These are phyloP conservation scores for Trametes sp. DNA, from an alignment of 1,284 basidiomycete genomes.

Conservation along the genomic window DNA sequence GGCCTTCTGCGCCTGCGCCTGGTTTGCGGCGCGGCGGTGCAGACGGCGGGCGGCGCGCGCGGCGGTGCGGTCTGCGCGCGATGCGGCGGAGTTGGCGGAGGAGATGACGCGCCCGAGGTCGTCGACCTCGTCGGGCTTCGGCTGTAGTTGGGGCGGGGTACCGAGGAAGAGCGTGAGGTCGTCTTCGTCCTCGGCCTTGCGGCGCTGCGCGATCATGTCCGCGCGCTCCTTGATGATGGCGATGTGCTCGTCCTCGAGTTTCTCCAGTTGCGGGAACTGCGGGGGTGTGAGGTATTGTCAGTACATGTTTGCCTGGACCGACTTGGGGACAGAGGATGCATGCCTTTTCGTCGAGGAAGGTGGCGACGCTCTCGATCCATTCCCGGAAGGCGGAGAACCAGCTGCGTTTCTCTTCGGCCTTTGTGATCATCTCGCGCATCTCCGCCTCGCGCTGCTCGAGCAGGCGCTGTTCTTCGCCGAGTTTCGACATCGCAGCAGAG, in stretches of 20 bases:
- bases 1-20: slow-evolving; percentile 17
- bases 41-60: slow-evolving; percentile 60
- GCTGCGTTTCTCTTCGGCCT: slow-evolving; percentile 82
- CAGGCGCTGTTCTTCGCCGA: slow-evolving; percentile 74
- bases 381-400: slow-evolving; percentile 89
- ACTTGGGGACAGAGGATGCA: slow-evolving; percentile 1
- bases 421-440: slow-evolving; percentile 80
- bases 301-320: slow-evolving; percentile 2
- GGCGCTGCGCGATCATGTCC: slow-evolving; percentile 72
- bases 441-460: slow-evolving; percentile 82
- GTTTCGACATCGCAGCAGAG: slow-evolving; percentile 63
- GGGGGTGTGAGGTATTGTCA: slow-evolving; percentile 5
- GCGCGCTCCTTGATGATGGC: slow-evolving; percentile 79
- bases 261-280: slow-evolving; percentile 85
- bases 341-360: slow-evolving; percentile 94
- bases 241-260: slow-evolving; percentile 83
- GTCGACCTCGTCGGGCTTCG: slow-evolving; percentile 59
- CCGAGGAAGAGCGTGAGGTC: slow-evolving; percentile 84
- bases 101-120: slow-evolving; percentile 68
- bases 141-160: slow-evolving; percentile 47
- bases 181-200: slow-evolving; percentile 80
- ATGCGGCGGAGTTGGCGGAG: slow-evolving; percentile 51
- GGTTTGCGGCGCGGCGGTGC: slow-evolving; percentile 46
- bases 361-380: slow-evolving; percentile 88
- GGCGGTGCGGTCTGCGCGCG: slow-evolving; percentile 60